phyloP scores from a whole-genome alignment of 2,329 filamentous ascomycete species.

The Xylariales sp. region DNA sequence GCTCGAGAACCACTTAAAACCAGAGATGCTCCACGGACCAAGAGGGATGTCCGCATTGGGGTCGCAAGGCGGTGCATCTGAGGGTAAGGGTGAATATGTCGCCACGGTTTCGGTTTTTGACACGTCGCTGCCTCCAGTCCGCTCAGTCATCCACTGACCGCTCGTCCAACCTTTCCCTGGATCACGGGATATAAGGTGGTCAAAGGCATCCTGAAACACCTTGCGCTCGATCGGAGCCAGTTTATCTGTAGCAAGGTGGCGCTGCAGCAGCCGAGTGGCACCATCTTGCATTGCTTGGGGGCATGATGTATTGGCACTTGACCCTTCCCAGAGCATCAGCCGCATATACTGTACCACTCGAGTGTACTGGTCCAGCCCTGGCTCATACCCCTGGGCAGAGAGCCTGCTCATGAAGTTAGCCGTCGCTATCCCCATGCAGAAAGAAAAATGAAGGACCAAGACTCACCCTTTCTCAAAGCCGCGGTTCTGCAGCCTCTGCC shows the following conservation, averaged over 20 bases:
- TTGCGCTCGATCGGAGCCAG: slow-evolving; percentile 12
- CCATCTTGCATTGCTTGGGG: slow-evolving; percentile 52
- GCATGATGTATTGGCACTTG: slow-evolving; percentile 30
- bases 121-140: slow-evolving; percentile 54
- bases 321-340: slow-evolving; percentile 15
- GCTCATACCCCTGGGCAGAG: slow-evolving; percentile 57
- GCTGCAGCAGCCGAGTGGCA: slow-evolving; percentile 30
- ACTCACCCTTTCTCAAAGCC: slow-evolving; percentile 48
- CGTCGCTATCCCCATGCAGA: background rate
- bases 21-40: slow-evolving; percentile 42
- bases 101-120: slow-evolving; percentile 53
- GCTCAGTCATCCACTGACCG: slow-evolving; percentile 62
- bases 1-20: slow-evolving; percentile 62
- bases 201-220: slow-evolving; percentile 35
- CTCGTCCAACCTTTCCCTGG: slow-evolving; percentile 47
- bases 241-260: slow-evolving; percentile 18
- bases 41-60: slow-evolving; percentile 12
- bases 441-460: background rate
- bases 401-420: slow-evolving; percentile 30
- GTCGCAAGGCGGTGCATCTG: slow-evolving; percentile 10
- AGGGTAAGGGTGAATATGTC: slow-evolving; percentile 10
- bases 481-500: slow-evolving; percentile 57
- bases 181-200: slow-evolving; percentile 39
- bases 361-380: slow-evolving; percentile 42
- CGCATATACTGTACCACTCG: slow-evolving; percentile 55